Evolutionary conservation across 2,329 filamentous ascomycete genomes (phyloP), one percentile per base, ranked within the genome.

Genomic region (Arthrinium phaeospermum): DNA sequence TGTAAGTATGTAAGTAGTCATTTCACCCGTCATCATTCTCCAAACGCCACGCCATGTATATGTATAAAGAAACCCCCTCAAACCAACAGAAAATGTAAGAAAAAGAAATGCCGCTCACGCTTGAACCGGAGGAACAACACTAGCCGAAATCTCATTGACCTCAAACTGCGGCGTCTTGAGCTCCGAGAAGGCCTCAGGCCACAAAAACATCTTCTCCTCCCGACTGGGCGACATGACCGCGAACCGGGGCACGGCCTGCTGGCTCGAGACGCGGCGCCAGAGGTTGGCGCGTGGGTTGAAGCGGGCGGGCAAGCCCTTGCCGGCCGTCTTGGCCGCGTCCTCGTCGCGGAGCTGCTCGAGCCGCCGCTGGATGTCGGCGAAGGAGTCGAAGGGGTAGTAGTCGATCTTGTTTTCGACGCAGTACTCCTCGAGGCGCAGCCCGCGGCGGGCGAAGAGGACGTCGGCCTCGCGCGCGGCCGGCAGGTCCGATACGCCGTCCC

Each of bases 221-320:
- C 83, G 84, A 0, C 82, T 81, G 1, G 90, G 89, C 53, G 79
- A 74, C 75, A 77, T 78, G 53, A 78, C 71, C 14, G 78, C 75
- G 69, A 77, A 78, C 34, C 74, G 74, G 69, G 84, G 79, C 75
- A 88, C 87, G 49, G 87, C 86, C 61, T 83, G 85, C 82, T 87
- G 88, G 82, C 88, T 91, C 46, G 87, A 89, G 61, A 89, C 86
- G 41, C 90, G 85, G 70, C 91, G 84, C 91, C 91, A 92, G 83
- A 92, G 85, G 80, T 92, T 92, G 41, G 90, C 91, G 61, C 91
- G 85, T 10, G 91, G 91, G 81, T 93, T 93, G 83, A 91, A 93
- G 75, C 86, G 84, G 12, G 83, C 85, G 0, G 91, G 91, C 73
- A 88, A 82, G 51, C 91, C 91, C 72, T 84, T 80, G 69, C 91